Evolutionary conservation across 2,329 filamentous ascomycete species (phyloP).

Genomic region (Microsporum ferrugineum): DNA sequence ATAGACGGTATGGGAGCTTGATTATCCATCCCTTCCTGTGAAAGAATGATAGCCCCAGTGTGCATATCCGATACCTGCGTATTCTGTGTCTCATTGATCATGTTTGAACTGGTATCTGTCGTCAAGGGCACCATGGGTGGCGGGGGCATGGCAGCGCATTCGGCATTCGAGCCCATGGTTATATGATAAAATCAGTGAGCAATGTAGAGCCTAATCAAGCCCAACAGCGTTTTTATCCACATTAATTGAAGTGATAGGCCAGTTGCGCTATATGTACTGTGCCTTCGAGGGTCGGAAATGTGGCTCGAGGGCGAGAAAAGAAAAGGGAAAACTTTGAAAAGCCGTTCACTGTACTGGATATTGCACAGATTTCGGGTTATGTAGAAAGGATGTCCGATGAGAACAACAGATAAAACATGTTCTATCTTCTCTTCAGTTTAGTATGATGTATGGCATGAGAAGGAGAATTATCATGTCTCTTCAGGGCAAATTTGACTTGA

Average conservation of each 20-base stretch:
- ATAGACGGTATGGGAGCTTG: neutral
- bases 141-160: constrained; percentile 1
- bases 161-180: neutral
- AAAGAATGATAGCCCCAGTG: neutral
- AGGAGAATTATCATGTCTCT: neutral
- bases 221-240: neutral
- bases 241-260: neutral
- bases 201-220: neutral
- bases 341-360: neutral
- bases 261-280: neutral
- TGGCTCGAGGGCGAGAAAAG: neutral
- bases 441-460: neutral
- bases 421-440: neutral
- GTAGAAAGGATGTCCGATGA: neutral
- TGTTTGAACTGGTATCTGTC: neutral
- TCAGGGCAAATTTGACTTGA: neutral
- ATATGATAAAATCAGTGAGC: neutral
- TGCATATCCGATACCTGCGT: neutral
- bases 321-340: neutral
- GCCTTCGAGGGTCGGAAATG: neutral
- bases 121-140: neutral
- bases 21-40: neutral
- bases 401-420: neutral
- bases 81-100: neutral
- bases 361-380: neutral